Evolutionary conservation across 2,329 filamentous ascomycete genomes (phyloP), one percentile per base, ranked within the genome.

Genomic region (Dothideomycetes sp.): DNA sequence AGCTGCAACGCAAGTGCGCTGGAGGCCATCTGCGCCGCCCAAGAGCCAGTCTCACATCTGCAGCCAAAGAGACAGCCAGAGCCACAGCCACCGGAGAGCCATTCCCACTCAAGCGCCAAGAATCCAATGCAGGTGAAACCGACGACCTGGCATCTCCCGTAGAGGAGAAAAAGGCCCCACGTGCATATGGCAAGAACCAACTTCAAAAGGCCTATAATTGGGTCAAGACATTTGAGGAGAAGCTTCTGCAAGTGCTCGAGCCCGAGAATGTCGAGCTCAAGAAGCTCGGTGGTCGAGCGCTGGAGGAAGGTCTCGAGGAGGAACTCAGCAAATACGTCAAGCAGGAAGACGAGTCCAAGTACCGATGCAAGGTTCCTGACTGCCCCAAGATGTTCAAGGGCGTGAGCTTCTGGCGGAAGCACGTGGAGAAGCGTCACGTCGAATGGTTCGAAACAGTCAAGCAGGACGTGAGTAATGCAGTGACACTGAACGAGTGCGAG

Each of bases 211-310:
- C 91, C 0, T 96, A 87, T 66, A 98, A 96, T 56, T 98, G 93
- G 91, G 93, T 98, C 44, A 93, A 84, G 67, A 96, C 91, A 0
- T 98, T 94, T 53, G 91, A 98, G 57, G 91, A 98, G 56, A 98
- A 98, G 65, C 73, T 98, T 37, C 69, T 85, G 57, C 88, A 95
- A 58, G 83, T 96, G 34, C 71, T 98, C 11, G 89, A 96, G 49
- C 91, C 91, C 0, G 84, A 91, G 40, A 79, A 80, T 36, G 83
- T 84, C 17, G 87, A 96, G 54, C 69, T 96, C 31, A 79, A 79
- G 58, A 96, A 95, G 64, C 74, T 96, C 18, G 91, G 93, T 36
- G 91, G 91, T 14, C 88, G 86, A 56, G 76, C 83, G 2, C 66
- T 86, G 1, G 86, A 95, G 3, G 87, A 95, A 48, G 87, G 84